Percentiles rank a stretch among this genome's conserved stretches.
Evolutionary conservation across 2,329 filamentous ascomycete genomes (phyloP).

Genomic region (Claviceps sp.): DNA sequence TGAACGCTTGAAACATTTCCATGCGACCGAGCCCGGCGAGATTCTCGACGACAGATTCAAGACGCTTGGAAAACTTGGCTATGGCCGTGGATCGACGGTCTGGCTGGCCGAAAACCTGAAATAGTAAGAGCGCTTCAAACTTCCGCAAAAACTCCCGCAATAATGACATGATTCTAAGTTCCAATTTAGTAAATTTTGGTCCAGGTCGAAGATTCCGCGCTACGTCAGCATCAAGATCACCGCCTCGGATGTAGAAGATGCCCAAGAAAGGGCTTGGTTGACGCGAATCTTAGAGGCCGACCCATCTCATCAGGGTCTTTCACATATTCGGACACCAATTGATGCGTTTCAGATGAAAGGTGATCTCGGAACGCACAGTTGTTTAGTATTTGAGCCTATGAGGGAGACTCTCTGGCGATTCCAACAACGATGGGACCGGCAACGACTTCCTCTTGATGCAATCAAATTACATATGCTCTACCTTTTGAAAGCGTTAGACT

Average conservation of each 20-base stretch:
- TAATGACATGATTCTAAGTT: too few relatives aligned
- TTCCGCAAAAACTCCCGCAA: too few relatives aligned
- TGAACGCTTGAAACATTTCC: constrained; percentile 7
- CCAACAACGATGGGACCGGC: constrained; percentile 6
- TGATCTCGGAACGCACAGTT: constrained; percentile 9
- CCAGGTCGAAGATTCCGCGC: too few relatives aligned
- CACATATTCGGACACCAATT: constrained; percentile 6
- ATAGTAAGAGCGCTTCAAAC: neutral
- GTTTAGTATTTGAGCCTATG: constrained; percentile 13
- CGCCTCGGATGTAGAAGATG: constrained; percentile 5
- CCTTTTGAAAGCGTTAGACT: constrained; percentile 5
- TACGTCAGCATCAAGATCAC: too few relatives aligned
- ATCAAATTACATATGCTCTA: constrained; percentile 9
- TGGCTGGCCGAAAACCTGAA: constrained; percentile 20
- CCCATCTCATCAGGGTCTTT: constrained; percentile 8
- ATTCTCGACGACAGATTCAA: constrained; percentile 22
- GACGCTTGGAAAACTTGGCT: constrained; percentile 22
- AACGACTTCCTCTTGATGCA: constrained; percentile 6
- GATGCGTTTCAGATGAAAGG: constrained; percentile 9
- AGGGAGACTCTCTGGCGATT: constrained; percentile 10
- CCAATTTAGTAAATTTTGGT: too few relatives aligned
- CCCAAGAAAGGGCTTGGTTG: constrained; percentile 4
- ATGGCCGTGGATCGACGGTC: constrained; percentile 5
- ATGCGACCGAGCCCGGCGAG: constrained; percentile 11
- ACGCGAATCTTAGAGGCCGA: constrained; percentile 8